Evolutionary conservation across 495 filamentous ascomycete species (phyloP).

Genomic region (Polyplosphaeria fusca): DNA sequence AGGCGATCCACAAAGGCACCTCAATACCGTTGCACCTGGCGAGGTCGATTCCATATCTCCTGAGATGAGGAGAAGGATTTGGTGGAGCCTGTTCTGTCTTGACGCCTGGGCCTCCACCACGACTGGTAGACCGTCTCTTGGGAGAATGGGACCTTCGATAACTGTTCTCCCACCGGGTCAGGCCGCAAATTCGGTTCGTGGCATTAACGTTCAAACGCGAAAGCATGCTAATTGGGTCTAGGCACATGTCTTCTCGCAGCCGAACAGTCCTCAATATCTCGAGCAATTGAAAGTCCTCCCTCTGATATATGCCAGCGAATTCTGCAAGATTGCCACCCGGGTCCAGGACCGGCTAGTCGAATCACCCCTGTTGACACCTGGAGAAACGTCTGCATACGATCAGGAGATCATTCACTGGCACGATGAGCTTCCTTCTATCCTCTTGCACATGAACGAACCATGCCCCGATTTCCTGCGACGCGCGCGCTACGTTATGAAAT

Average conservation of each 20-base stretch:
- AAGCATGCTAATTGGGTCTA: conserved; percentile 9
- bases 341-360: conserved; percentile 75
- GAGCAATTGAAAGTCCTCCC: conserved; percentile 61
- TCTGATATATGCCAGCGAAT: conserved; percentile 72
- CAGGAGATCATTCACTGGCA: conserved; percentile 68
- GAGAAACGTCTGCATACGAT: conserved; percentile 65
- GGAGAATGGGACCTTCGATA: conserved; percentile 68
- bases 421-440: conserved; percentile 66
- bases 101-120: conserved; percentile 78
- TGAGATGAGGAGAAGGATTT: conserved; percentile 67
- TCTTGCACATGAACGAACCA: conserved; percentile 57
- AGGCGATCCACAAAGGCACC: conserved; percentile 7
- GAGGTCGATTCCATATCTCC: conserved; percentile 42
- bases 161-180: conserved; percentile 62
- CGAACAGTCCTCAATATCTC: conserved; percentile 43
- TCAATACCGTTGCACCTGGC: conserved; percentile 21
- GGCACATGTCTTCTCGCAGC: conserved; percentile 10
- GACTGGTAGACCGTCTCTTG: conserved; percentile 73
- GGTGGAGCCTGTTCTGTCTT: conserved; percentile 78
- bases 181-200: conserved; percentile 46
- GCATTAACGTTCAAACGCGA: too few species aligned
- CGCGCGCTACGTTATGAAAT: conserved; percentile 73
- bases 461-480: conserved; percentile 68
- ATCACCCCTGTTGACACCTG: conserved; percentile 60
- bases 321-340: conserved; percentile 73